These are phyloP conservation scores for Priceomyces haplophilus DNA, from an alignment of 805 yeast species.

Conservation along the genomic window DNA sequence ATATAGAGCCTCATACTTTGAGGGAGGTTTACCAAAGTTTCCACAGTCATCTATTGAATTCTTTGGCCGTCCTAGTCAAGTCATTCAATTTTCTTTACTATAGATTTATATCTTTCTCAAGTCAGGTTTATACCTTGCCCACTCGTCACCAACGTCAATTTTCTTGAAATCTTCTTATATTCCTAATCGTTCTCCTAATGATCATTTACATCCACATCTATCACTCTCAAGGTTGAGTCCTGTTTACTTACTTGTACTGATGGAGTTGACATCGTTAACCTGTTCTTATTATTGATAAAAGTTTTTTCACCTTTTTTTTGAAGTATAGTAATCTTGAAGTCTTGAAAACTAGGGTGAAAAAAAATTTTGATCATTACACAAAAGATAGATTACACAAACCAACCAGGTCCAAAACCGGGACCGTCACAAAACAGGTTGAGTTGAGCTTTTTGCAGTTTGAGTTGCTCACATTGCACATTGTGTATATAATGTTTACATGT, in stretches of 20 bases:
- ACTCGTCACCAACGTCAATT: not conserved
- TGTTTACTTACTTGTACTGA: slow-evolving; percentile 78
- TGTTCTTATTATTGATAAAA: slow-evolving; percentile 3
- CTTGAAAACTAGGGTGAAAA: slow-evolving; percentile 4
- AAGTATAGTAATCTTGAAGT: not conserved
- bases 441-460: not conserved
- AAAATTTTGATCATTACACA: slow-evolving; percentile 4
- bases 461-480: not conserved
- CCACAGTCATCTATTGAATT: no score
- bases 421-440: slow-evolving; percentile 3
- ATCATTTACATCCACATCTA: not conserved
- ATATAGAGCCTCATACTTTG: no score
- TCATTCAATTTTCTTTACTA: no score
- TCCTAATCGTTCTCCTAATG: not conserved
- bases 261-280: slow-evolving; percentile 62
- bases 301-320: slow-evolving; percentile 1
- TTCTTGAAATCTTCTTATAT: not conserved
- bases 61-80: no score
- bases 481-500: not conserved
- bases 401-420: not conserved
- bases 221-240: not conserved
- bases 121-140: no score
- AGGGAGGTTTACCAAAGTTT: no score
- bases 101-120: no score
- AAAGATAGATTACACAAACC: slow-evolving; percentile 3